Conservation (phyloP, 805 yeast genomes). For the Candida coquimbonensis region DNA sequence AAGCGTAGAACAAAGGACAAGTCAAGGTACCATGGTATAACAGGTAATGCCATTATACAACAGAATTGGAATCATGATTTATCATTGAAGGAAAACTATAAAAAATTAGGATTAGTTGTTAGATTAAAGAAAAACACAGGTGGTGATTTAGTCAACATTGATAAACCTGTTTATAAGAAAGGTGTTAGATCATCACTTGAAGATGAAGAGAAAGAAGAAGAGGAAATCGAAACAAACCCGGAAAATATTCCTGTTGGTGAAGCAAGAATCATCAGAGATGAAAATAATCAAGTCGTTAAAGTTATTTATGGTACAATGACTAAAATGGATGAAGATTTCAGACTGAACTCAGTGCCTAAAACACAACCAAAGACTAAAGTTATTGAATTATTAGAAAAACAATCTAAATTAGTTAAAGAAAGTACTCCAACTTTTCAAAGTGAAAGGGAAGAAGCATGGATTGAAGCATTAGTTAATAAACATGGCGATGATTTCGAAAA, state of each 20-base stretch:
- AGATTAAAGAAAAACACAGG: constrained; percentile 68
- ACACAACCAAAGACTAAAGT: constrained; percentile 42
- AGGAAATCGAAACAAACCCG: constrained; percentile 29
- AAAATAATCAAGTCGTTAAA: constrained; percentile 55
- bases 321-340: constrained; percentile 25
- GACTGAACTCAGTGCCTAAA: constrained; percentile 24
- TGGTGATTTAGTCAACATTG: constrained; percentile 62
- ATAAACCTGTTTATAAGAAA: constrained; percentile 28
- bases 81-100: constrained; percentile 83
- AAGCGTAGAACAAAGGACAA: constrained; percentile 67
- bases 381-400: constrained; percentile 60
- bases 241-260: constrained; percentile 67
- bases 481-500: constrained; percentile 83
- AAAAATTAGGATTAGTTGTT: constrained; percentile 66
- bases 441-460: constrained; percentile 72
- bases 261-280: constrained; percentile 69
- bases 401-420: constrained; percentile 35
- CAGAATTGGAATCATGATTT: constrained; percentile 82
- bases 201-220: constrained; percentile 17
- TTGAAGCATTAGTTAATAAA: constrained; percentile 53
- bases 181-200: constrained; percentile 5
- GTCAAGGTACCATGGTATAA: constrained; percentile 57
- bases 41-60: constrained; percentile 75
- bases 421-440: constrained; percentile 51
- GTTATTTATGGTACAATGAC: constrained; percentile 68